Conservation (phyloP, 768 basidiomycete genomes). For the Obba rivulosa region DNA sequence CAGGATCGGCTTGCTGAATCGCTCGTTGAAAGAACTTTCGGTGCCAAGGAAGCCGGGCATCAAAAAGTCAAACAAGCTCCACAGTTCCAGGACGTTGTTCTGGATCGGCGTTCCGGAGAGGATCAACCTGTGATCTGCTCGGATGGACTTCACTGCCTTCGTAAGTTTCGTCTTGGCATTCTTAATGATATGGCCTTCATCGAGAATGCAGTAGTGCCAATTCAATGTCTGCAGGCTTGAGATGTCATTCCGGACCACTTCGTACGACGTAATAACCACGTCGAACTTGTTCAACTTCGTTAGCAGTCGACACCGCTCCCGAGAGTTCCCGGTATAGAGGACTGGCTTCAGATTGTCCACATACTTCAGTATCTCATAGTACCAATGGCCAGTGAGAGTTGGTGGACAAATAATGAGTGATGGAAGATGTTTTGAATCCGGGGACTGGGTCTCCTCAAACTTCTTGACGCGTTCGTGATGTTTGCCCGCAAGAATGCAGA, state of each 20-base stretch:
- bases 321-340: slow-evolving; percentile 83
- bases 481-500: slow-evolving; percentile 93
- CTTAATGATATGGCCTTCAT: slow-evolving; percentile 99
- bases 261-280: slow-evolving; percentile 95
- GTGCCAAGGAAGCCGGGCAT: slow-evolving; percentile 99
- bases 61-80: slow-evolving; percentile 98
- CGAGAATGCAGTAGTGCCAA: slow-evolving; percentile 96
- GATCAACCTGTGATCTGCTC: slow-evolving; percentile 89
- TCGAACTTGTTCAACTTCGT: slow-evolving; percentile 67
- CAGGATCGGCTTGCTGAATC: slow-evolving; percentile 93
- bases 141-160: slow-evolving; percentile 88
- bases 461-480: slow-evolving; percentile 79
- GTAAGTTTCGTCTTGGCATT: slow-evolving; percentile 98
- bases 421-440: slow-evolving; percentile 81
- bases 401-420: slow-evolving; percentile 96
- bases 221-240: slow-evolving; percentile 61
- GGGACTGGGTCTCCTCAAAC: slow-evolving; percentile 57
- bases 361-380: slow-evolving; percentile 95
- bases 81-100: slow-evolving; percentile 96
- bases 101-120: slow-evolving; percentile 98
- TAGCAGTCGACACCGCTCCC: slow-evolving; percentile 70
- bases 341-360: slow-evolving; percentile 77
- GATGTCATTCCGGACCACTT: slow-evolving; percentile 95
- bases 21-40: slow-evolving; percentile 89
- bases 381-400: slow-evolving; percentile 98